These are phyloP conservation scores for Geotrichum phurueaensis DNA, from an alignment of 1,139 yeast genomes.

Conservation along the genomic window DNA sequence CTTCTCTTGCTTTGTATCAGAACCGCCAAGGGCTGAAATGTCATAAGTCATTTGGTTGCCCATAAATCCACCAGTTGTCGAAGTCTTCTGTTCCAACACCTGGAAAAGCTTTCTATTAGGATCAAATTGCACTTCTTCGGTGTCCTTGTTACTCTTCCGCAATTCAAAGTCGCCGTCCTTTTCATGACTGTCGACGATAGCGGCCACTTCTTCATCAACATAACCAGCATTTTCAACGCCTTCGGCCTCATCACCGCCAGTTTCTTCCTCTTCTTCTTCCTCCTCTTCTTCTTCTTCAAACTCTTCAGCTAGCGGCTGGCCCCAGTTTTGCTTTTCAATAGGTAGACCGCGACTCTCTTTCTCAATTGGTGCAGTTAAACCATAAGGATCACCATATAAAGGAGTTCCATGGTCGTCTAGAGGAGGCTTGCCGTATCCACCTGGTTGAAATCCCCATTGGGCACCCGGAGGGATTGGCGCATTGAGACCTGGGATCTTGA, in stretches of 20 bases:
- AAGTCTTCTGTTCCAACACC: constrained; percentile 38
- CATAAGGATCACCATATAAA: constrained; percentile 36
- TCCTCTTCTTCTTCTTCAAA: constrained; percentile 33
- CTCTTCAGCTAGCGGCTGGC: constrained; percentile 31
- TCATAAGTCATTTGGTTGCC: constrained; percentile 25
- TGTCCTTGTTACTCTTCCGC: constrained; percentile 11
- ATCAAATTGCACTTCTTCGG: constrained; percentile 6
- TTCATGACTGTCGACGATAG: constrained; percentile 21
- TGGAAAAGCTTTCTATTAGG: constrained; percentile 36
- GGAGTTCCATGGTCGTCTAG: constrained; percentile 34
- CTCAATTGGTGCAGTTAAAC: constrained; percentile 24
- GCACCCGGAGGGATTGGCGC: constrained; percentile 39
- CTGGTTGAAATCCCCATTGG: constrained; percentile 39
- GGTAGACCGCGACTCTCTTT: constrained; percentile 40
- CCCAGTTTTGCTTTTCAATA: constrained; percentile 35
- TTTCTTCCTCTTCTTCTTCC: constrained; percentile 32
- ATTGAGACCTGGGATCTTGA: constrained; percentile 53
- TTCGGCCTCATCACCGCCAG: constrained; percentile 27
- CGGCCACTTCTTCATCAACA: constrained; percentile 29
- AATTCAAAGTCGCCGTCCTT: constrained; percentile 16
- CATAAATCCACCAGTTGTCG: constrained; percentile 24
- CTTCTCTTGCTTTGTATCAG: not conserved
- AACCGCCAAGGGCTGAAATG: constrained; percentile 20
- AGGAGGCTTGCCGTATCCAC: constrained; percentile 42
- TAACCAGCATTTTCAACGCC: constrained; percentile 23